Base-by-base conservation (phyloP, 257 asterid genomes). In the Apocynum venetum region DNA sequence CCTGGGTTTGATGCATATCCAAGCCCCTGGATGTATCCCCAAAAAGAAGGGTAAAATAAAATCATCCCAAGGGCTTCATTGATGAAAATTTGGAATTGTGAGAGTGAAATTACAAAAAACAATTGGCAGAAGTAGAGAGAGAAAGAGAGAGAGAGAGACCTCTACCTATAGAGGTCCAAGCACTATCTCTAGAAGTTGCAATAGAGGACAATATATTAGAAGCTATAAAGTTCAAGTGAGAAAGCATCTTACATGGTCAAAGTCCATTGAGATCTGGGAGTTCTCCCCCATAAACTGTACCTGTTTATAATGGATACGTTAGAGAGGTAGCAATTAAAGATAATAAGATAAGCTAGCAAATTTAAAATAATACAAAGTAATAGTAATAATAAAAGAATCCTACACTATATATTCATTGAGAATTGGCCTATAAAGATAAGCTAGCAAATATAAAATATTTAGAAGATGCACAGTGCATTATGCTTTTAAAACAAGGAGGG, bases 231-330 rank as follows among this genome's bases (percentile, higher is more conserved):
- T 66, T 35, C 0, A 19, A 53, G 14, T 57, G 43, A 67, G 48
- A 31, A 80, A 66, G 78, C 36, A 64, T 59, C 85, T 80, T 87
- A 84, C 90, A 64, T 83, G 84, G 80, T 87, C 90, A 72, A 87
- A 80, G 79, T 87, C 90, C 88, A 87, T 84, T 4, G 88, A 87
- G 59, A 87, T 82, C 53, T 87, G 88, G 47, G 90, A 83, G 71
- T 85, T 87, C 85, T 80, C 85, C 38, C 88, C 88, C 90, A 87
- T 87, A 74, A 87, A 84, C 47, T 72, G 76, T 74, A 87, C 90
- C 90, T 87, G 56, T 49, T 77, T 51, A 4, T 70, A 59, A 71
- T 76, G 4, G 46, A 51, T 56, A 10, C 69, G 79, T 31, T 13
- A 66, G 38, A 43, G 40, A 46, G 49, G 36, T 57, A 57, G 64